Percentiles rank a stretch among this genome's conserved stretches.
Evolutionary conservation across 208 protist genomes (phyloP).

Genomic region (Trypanosoma rangeli): DNA sequence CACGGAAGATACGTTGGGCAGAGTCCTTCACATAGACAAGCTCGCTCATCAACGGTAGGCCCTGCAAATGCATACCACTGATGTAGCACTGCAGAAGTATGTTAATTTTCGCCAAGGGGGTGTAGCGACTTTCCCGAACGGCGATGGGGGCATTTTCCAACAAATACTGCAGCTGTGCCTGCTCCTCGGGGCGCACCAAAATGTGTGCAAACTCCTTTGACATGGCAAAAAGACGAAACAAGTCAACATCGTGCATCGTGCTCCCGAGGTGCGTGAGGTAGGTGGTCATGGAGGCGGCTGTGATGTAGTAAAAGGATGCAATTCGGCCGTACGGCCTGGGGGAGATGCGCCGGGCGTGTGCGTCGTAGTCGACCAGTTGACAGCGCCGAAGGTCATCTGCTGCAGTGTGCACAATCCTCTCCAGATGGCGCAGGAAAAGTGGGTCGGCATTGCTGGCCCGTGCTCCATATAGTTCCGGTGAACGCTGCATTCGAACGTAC

Average conservation of each 20-base stretch:
- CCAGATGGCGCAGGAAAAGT: constrained; percentile 79
- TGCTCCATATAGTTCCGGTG: constrained; percentile 95
- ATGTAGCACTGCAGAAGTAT: constrained; percentile 99
- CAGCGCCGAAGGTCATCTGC: constrained; percentile 87
- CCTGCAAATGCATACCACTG: constrained; percentile 95
- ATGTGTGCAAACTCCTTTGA: constrained; percentile 98
- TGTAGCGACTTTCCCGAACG: constrained; percentile 96
- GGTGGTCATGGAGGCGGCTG: constrained; percentile 91
- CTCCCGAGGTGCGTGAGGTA: constrained; percentile 96
- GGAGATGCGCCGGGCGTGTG: constrained; percentile 80
- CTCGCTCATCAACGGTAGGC: constrained; percentile 98
- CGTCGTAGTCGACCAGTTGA: constrained; percentile 95
- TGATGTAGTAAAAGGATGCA: constrained; percentile 98
- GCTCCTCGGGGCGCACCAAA: constrained; percentile 97
- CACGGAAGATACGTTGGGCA: constrained; percentile 89
- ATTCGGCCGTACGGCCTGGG: constrained; percentile 98
- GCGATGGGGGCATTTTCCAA: constrained; percentile 97
- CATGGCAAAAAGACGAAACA: constrained; percentile 96
- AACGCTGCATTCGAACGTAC: constrained; percentile 97
- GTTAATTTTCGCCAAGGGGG: constrained; percentile 98
- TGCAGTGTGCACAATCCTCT: constrained; percentile 96
- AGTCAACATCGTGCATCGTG: constrained; percentile 96
- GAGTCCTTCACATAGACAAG: constrained; percentile 99
- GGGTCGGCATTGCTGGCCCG: constrained; percentile 84
- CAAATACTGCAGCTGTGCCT: constrained; percentile 96